These are phyloP conservation scores for Hypoxylon subgilvum DNA, from an alignment of 495 filamentous ascomycete species.

Conservation along the genomic window DNA sequence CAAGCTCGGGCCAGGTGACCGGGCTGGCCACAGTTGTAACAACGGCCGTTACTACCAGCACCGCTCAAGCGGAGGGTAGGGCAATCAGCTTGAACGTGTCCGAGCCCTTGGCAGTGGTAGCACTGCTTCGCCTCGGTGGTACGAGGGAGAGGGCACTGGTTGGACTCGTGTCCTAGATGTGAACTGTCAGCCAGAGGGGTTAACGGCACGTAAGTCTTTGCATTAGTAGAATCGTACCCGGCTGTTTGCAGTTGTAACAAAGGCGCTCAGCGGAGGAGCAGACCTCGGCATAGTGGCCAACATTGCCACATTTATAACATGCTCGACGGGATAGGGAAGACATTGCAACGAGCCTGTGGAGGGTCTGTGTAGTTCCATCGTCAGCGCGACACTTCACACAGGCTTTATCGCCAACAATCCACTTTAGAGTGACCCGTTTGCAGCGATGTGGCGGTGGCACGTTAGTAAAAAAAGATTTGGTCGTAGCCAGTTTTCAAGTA, in stretches of 20 bases:
- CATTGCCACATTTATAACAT: conserved; percentile 99
- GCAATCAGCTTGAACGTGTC: conserved; percentile 99
- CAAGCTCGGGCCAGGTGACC: conserved; percentile 92
- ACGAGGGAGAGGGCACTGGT: conserved; percentile 91
- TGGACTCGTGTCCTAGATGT: conserved; percentile 89
- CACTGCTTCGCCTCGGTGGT: conserved; percentile 99
- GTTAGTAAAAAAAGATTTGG: conserved; percentile 7
- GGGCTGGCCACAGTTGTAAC: conserved; percentile 92
- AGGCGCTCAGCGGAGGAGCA: conserved; percentile 96
- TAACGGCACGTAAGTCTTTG: conserved; percentile 18
- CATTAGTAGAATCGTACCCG: conserved; percentile 61
- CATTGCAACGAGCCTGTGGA: conserved; percentile 59
- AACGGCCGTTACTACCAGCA: conserved; percentile 75
- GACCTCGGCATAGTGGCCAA: conserved; percentile 98
- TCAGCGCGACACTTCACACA: conserved; percentile 47
- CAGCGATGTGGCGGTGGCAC: conserved; percentile 40
- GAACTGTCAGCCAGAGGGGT: conserved; percentile 10
- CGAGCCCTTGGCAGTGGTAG: conserved; percentile 98
- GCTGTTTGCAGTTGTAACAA: conserved; percentile 99
- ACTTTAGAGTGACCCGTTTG: conserved; percentile 44
- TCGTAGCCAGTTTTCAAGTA: conserved; percentile 39
- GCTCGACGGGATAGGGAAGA: conserved; percentile 96
- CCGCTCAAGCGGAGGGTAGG: conserved; percentile 93
- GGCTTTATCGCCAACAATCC: conserved; percentile 39
- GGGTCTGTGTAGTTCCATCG: conserved; percentile 47